These are phyloP conservation scores for Clohesyomyces aquaticus DNA, from an alignment of 495 filamentous ascomycete species.

Conservation along the genomic window DNA sequence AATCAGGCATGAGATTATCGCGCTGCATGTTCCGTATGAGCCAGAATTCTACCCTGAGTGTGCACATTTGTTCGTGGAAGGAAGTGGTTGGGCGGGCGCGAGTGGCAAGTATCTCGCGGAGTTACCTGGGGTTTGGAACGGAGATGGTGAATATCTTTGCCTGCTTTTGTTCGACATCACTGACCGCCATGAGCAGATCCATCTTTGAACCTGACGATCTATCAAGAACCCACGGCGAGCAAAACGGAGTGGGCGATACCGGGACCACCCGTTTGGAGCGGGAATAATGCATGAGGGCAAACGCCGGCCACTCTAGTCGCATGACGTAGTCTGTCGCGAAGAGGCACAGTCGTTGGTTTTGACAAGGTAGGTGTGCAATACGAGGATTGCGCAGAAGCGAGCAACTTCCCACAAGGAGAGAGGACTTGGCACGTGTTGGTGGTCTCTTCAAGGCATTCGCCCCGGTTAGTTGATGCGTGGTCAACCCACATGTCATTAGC, in stretches of 20 bases:
- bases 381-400: too few species aligned
- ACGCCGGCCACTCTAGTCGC: not conserved
- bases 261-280: slow-evolving; percentile 3
- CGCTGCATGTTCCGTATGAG: not conserved
- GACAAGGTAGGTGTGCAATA: too few species aligned
- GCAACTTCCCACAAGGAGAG: too few species aligned
- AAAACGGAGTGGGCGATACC: slow-evolving; percentile 3
- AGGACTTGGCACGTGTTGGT: too few species aligned
- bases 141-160: not conserved
- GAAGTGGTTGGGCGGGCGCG: not conserved
- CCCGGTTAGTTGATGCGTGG: too few species aligned
- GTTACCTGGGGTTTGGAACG: not conserved
- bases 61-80: not conserved
- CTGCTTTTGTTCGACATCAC: not conserved
- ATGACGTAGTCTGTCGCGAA: not conserved
- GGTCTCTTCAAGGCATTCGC: too few species aligned
- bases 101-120: not conserved
- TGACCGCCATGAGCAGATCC: not conserved
- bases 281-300: not conserved
- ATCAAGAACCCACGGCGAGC: slow-evolving; percentile 3
- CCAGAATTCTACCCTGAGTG: slow-evolving; percentile 7
- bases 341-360: not conserved
- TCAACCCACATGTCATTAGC: too few species aligned
- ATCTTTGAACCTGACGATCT: slow-evolving; percentile 4
- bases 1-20: slow-evolving; percentile 9